Evolutionary conservation across 2,329 filamentous ascomycete genomes (phyloP).

Genomic region (Fusarium miscanthi): DNA sequence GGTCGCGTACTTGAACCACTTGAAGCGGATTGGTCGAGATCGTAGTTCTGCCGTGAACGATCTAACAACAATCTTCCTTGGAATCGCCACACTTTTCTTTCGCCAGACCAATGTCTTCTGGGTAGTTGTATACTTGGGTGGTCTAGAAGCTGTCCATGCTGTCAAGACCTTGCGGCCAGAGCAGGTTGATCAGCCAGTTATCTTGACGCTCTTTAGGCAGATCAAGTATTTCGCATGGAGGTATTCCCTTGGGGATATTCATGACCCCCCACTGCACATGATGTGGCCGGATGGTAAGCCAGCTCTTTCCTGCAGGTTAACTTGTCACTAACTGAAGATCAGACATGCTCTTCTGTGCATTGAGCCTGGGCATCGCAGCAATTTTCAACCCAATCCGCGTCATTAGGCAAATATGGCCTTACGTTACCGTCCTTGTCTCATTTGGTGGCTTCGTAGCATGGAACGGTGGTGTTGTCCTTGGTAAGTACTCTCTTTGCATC

Average conservation of each 20-base stretch:
- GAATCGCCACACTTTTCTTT: constrained; percentile 76
- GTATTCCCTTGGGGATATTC: constrained; percentile 63
- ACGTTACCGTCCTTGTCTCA: constrained; percentile 69
- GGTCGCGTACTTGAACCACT: constrained; percentile 70
- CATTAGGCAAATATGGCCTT: constrained; percentile 64
- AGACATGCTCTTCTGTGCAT: constrained; percentile 67
- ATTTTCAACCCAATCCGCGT: constrained; percentile 60
- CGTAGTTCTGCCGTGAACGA: constrained; percentile 53
- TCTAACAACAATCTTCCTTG: constrained; percentile 63
- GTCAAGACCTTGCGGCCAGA: constrained; percentile 58
- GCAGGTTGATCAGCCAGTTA: constrained; percentile 45
- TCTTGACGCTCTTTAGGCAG: constrained; percentile 49
- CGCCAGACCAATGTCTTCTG: constrained; percentile 98
- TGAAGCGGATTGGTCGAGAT: constrained; percentile 55
- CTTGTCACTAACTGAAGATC: constrained; percentile 21
- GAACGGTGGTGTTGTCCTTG: constrained; percentile 93
- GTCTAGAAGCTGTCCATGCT: constrained; percentile 64
- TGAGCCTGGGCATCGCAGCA: constrained; percentile 73
- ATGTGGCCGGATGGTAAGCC: constrained; percentile 63
- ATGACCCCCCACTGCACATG: constrained; percentile 63
- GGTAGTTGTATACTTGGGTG: constrained; percentile 82
- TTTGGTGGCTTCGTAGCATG: constrained; percentile 83
- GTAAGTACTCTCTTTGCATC: constrained; percentile 56
- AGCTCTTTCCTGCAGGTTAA: background rate
- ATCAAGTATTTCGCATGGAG: constrained; percentile 54